phyloP scores from a whole-genome alignment of 2,329 filamentous ascomycete species.

The Nannizziopsis arthrosporioides region DNA sequence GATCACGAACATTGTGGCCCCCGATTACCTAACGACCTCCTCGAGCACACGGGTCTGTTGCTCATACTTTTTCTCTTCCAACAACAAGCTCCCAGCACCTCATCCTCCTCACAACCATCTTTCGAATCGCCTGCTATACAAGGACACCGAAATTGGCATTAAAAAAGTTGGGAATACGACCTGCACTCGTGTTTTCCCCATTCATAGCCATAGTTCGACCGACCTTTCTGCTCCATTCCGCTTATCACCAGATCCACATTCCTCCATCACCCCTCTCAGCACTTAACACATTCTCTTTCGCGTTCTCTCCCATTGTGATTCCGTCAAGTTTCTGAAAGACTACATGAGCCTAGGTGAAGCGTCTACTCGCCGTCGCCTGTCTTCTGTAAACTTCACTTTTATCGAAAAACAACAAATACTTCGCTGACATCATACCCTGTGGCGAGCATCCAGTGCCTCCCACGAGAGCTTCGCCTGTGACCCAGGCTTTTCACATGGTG shows the following conservation, averaged over 20 bases:
- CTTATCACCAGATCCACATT: slow-evolving; percentile 5
- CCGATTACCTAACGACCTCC: no score
- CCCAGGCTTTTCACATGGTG: slow-evolving; percentile 30
- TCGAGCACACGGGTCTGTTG: no score
- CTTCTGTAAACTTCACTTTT: not conserved
- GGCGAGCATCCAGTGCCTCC: slow-evolving; percentile 6
- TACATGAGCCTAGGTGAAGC: no score
- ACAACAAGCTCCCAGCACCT: slow-evolving; percentile 5
- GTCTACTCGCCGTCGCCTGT: no score
- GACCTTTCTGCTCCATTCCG: not conserved
- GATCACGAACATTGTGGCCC: no score
- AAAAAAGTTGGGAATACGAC: slow-evolving; percentile 26
- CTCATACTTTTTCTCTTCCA: not conserved
- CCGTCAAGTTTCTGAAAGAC: no score
- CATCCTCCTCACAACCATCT: slow-evolving; percentile 2
- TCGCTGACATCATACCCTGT: slow-evolving; percentile 9
- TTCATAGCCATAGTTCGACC: not conserved
- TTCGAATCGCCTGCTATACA: not conserved
- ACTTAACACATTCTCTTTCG: not conserved
- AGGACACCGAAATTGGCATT: slow-evolving; percentile 9
- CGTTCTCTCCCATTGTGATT: not conserved
- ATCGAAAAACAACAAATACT: not conserved
- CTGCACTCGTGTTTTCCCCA: slow-evolving; percentile 33
- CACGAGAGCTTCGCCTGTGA: slow-evolving; percentile 3
- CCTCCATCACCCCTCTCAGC: slow-evolving; percentile 10